Evolutionary conservation across 192 early-diverging fungal genomes (phyloP), one percentile per base, ranked within the genome.

Genomic region (Endogone sp.): DNA sequence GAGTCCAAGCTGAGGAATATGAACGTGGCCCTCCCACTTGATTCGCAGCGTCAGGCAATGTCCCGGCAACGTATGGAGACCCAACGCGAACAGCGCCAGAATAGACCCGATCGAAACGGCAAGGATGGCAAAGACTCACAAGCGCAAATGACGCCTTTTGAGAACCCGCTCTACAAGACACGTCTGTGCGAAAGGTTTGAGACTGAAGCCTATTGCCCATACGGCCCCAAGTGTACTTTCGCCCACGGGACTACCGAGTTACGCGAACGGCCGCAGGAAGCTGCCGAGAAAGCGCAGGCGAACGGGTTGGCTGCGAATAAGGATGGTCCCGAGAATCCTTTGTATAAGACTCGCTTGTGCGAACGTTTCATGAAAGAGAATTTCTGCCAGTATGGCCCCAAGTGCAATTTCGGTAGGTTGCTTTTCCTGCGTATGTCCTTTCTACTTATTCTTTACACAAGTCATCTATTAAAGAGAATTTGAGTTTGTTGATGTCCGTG

Each of bases 161-260:
- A 90, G 70, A 92, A 89, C 72, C 91, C 91, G 32, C 87, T 92
- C 56, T 95, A 92, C 82, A 95, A 94, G 71, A 95, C 94, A 3
- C 82, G 89, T 65, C 80, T 95, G 2, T 95, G 94, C 76, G 93
- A 94, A 63, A 75, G 92, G 60, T 94, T 88, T 68, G 90, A 93
- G 75, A 84, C 78, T 1, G 93, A 95, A 55, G 88, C 87, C 9
- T 72, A 73, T 63, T 92, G 91, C 63, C 89, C 90, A 6, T 92
- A 92, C 67, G 88, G 86, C 22, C 60, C 62, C 10, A 80, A 86
- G 66, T 92, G 91, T 72, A 89, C 86, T 32, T 92, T 92, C 81
- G 91, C 91, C 16, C 91, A 92, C 65, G 91, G 91, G n/a, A 66
- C 82, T 20, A 68, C 49, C 20, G 90, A 92, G 37, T 72, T 92